phyloP scores from a whole-genome alignment of 2,329 filamentous ascomycete species.

The Ilyonectria mors-panacis region DNA sequence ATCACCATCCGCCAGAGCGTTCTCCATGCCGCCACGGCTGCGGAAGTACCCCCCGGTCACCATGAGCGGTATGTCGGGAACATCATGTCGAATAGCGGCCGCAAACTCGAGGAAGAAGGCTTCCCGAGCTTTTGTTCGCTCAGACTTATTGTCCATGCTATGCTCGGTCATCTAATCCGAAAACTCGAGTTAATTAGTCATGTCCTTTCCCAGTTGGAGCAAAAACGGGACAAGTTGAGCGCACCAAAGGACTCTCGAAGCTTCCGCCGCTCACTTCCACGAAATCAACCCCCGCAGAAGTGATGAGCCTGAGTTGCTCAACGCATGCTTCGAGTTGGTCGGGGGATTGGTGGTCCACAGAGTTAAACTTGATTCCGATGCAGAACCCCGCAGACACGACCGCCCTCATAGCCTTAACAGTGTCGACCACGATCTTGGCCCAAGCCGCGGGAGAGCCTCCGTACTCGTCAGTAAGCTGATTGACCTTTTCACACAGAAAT shows the following conservation, averaged over 20 bases:
- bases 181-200: too few relatives aligned
- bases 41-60: not conserved
- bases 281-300: not conserved
- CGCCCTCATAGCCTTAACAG: not conserved
- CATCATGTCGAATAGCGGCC: not conserved
- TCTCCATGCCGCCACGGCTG: not conserved
- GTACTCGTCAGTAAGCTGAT: not conserved
- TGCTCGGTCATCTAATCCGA: too few relatives aligned
- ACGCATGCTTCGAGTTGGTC: not conserved
- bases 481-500: not conserved
- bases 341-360: not conserved
- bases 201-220: too few relatives aligned
- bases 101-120: not conserved
- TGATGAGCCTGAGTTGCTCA: not conserved
- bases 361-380: not conserved
- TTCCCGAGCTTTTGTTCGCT: not conserved
- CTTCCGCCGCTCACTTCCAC: not conserved
- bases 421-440: not conserved
- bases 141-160: not conserved
- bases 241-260: not conserved
- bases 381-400: not conserved
- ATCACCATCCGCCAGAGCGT: not conserved
- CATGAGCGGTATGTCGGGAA: not conserved
- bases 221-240: not conserved
- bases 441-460: not conserved